Conservation (phyloP, 177 flowering plant species). For the Vitis hybrid region DNA sequence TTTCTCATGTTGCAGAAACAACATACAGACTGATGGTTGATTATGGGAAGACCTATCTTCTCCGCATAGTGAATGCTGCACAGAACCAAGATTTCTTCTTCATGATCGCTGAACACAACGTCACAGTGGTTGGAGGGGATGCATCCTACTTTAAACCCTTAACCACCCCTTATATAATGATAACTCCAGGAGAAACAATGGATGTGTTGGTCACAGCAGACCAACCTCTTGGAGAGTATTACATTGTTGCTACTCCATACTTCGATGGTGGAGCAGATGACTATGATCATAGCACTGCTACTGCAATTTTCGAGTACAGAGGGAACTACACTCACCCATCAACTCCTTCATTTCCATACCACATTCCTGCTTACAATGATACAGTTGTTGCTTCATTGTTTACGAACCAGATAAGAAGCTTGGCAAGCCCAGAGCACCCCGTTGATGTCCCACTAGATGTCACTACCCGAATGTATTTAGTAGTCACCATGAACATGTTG, state of each 20-base stretch:
- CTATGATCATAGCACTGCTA: no score
- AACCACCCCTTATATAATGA: conserved; percentile 11
- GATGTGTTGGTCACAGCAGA: conserved; percentile 30
- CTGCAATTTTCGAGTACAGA: no score
- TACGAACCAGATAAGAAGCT: conserved; percentile 14
- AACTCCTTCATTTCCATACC: conserved; percentile 14
- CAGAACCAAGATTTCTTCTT: conserved; percentile 32
- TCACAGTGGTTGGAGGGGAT: conserved; percentile 33
- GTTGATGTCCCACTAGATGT: conserved; percentile 5
- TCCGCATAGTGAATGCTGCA: conserved; percentile 20
- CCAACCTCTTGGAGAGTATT: conserved; percentile 22
- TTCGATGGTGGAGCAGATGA: background rate
- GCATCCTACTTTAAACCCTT: conserved; percentile 29
- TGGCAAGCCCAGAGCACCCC: conserved; percentile 18
- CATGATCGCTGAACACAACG: conserved; percentile 18
- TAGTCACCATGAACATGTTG: background rate
- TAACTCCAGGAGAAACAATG: conserved; percentile 33
- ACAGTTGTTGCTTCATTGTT: conserved; percentile 13
- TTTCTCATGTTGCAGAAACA: background rate
- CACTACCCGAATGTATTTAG: conserved; percentile 2
- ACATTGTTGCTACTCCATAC: conserved; percentile 37
- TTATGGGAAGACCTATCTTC: no score
- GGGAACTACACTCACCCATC: background rate
- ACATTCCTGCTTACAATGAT: conserved; percentile 20
- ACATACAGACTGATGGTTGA: conserved; percentile 3